Evolutionary conservation across 441 rosid genomes (phyloP), one percentile per base, ranked within the genome.

Genomic region (Jatropha podagrica): DNA sequence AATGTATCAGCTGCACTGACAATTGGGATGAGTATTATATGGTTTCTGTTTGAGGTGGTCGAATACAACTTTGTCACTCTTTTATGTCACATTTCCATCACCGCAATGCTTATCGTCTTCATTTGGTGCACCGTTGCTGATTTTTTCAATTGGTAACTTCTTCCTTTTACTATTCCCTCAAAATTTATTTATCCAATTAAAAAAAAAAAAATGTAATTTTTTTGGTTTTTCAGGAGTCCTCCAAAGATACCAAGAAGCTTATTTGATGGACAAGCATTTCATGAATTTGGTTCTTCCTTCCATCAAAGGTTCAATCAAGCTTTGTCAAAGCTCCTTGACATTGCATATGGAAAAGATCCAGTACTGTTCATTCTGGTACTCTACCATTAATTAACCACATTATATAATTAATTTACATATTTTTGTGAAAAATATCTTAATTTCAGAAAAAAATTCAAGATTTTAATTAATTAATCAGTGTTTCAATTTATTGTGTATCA

Each of bases 61-160:
- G 94, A 91, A 76, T 93, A 93, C 88, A 93, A 85, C 76, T 88
- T 95, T 58, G 91, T 93, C 7, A 90, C 99, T 72, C 77, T 95
- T 40, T 4, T 92, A 26, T 89, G 91, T 75, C 95, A 95, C 82
- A 64, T 86, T 68, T 83, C 87, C 75, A 92, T 95, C 77, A 81
- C 92, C 7, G 27, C 83, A 2, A 90, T 95, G 92, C 98, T 95
- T 68, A 52, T 82, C 46, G 73, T 86, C 82, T 93, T 93, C 88
- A 86, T 92, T 58, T 93, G 95, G 94, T 80, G 76, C 75, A 80
- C 71, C 10, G 80, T 77, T 44, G 91, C 94, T 9, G 82, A 88
- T 15, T 83, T 92, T 65, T 81, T 93, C 77, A 76, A 84, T 17
- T 87, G 95, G 99, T 93, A 32, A 87, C 62, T 12, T 59, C 0